Evolutionary conservation across 148 eudicot genomes (phyloP), one percentile per base, ranked within the genome.

Genomic region (Camellia japonica): DNA sequence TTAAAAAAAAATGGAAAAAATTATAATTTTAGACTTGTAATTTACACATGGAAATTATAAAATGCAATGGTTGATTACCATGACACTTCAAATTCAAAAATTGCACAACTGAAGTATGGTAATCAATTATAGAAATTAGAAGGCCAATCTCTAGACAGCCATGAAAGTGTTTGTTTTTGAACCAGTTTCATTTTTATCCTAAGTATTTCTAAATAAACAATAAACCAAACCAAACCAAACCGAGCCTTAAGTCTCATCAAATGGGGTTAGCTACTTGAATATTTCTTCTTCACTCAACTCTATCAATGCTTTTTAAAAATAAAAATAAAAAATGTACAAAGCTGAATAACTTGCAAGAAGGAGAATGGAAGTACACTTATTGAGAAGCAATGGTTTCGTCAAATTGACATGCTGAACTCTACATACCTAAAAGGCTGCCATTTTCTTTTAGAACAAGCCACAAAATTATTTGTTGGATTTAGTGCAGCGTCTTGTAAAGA

Each of bases 381-480:
- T 73, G 46, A 73, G 61, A 73, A 18, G 61, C 49, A 16, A 46
- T 56, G n/a, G 61, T 8, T 68, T 14, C 52, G 11, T 52, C 5
- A 54, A 47, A 70, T 60, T 30, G 55, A 20, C 41, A 58, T 20
- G 65, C 74, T 79, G 44, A 46, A 71, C 12, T 16, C n/a, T 56
- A 19, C 58, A 46, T 76, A 92, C 97, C 92, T 90, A 80, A 89
- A 86, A 71, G 91, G 87, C 74, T 86, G 90, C 90, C 92, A 90
- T 74, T 83, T 87, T 78, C 83, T 87, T 64, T 80, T 80, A 16
- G 86, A 79, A 82, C 71, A 86, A 67, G 80, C 73, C 18, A 30
- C 74, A 74, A 81, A 51, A 71, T 87, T 81, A 61, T 80, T 83
- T 78, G 64, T 49, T 12, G 97, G 83, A 66, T 82, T 87, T 55